These are phyloP conservation scores for Rubia yunnanensis DNA, from an alignment of 257 asterid genomes.

Conservation along the genomic window DNA sequence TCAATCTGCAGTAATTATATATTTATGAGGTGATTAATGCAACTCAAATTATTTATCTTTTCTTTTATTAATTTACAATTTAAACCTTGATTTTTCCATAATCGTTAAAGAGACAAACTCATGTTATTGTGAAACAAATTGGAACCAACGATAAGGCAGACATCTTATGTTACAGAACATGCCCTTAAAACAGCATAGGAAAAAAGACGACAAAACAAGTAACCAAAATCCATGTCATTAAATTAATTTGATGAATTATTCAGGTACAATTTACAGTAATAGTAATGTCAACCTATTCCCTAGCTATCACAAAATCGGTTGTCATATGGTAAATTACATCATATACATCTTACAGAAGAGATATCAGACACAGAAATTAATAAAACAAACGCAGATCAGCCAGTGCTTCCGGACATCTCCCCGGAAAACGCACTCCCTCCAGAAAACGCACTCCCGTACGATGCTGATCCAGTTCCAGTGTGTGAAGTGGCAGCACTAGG, in stretches of 20 bases:
- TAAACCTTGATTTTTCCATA: no score
- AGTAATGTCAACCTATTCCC: not conserved
- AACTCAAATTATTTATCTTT: no score
- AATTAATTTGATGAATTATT: not conserved
- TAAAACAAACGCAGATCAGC: conserved; percentile 18
- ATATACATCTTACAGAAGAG: not conserved
- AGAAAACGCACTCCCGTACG: conserved; percentile 81
- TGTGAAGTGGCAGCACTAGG: conserved; percentile 20
- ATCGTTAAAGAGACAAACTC: no score
- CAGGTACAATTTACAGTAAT: not conserved
- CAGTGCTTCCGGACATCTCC: conserved; percentile 75
- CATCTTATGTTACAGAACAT: no score
- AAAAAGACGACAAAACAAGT: not conserved
- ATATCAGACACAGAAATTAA: not conserved
- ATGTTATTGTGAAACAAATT: no score
- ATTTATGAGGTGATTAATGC: no score
- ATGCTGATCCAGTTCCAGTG: conserved; percentile 50
- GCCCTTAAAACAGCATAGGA: not conserved
- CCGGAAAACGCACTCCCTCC: conserved; percentile 95
- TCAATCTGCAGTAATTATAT: no score
- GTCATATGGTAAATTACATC: not conserved
- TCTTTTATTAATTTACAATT: no score
- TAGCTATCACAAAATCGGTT: not conserved
- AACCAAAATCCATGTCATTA: not conserved
- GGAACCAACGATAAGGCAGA: no score